A percentile compares a stretch with the other conserved stretches of the same genome.
Conservation (phyloP, 331 rosid genomes). For the Malus hybrid region DNA sequence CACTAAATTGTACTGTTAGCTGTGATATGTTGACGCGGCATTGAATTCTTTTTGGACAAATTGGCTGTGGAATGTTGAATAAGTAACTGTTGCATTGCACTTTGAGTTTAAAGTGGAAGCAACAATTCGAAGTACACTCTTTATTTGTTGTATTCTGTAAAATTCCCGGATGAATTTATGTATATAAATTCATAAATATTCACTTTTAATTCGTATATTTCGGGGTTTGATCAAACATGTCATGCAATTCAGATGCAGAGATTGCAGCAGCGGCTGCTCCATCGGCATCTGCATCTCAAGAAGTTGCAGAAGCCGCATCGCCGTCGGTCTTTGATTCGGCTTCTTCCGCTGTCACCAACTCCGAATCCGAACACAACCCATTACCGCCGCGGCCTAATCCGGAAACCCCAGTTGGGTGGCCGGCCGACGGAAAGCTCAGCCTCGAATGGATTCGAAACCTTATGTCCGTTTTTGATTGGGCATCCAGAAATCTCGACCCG, state of each 20-base stretch:
- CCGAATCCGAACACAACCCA: background rate
- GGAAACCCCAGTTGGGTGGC: constrained; percentile 52
- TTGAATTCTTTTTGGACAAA: background rate
- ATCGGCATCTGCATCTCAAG: background rate
- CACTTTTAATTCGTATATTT: background rate
- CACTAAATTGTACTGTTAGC: too few species aligned
- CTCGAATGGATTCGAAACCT: constrained; percentile 58
- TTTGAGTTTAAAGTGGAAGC: background rate
- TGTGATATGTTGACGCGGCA: background rate
- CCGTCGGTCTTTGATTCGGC: background rate
- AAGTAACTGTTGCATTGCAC: too few species aligned
- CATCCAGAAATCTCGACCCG: constrained; percentile 48
- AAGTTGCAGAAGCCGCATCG: background rate
- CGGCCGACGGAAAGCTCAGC: constrained; percentile 37
- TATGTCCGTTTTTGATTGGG: constrained; percentile 59
- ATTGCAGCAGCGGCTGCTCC: background rate
- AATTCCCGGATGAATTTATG: background rate
- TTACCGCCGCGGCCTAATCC: constrained; percentile 25
- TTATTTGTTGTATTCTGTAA: background rate
- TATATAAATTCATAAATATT: background rate
- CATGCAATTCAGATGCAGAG: background rate
- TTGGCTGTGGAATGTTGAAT: background rate
- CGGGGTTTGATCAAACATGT: background rate
- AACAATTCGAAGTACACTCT: background rate
- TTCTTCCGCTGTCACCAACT: background rate